Evolutionary conservation across 352 stramenopile genomes (phyloP), one percentile per base, ranked within the genome.

Genomic region (Globisporangium canariense): DNA sequence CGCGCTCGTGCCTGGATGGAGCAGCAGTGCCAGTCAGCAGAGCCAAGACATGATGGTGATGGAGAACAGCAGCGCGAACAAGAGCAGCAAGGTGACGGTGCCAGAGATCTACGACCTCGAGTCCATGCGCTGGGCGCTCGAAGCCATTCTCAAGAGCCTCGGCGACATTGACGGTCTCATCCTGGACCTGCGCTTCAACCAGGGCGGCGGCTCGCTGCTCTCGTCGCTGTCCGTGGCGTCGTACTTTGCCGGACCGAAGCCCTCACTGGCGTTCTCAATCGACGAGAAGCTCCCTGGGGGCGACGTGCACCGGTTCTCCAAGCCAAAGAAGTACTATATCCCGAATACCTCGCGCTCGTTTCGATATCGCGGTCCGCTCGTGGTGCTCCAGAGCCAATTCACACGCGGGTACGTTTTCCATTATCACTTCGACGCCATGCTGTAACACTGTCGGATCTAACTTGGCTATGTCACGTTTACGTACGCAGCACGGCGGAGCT

Each of bases 51-150:
- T 52, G 28, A 59, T 77, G 65, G 22, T 71, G 66, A 41, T 54
- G 79, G 51, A 58, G 20, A 58, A 32, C 38, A 49, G 16, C 18
- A 41, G 10, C 9, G 36, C 36, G 36, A 41, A 34, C n/a, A 53
- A 62, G 30, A 66, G 28, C 20, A 71, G 34, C 28, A 43, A 68
- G n/a, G 63, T 75, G 46, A 49, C 71, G 0, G 83, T 94, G 20
- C 86, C 86, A 1, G 82, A 93, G 69, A 85, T 91, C 20, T 94
- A 91, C 62, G 86, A 94, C 62, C 60, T 94, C n/a, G 86, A 94
- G 68, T 87, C 83, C 7, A 93, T 94, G 83, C 83, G 83, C 16
- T 94, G 86, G 86, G 88, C 86, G 32, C 66, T 94, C n/a, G 83
- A 94, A 72, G 83, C 86, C 9, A 87, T 94, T 28, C 75, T 94